Conservation (phyloP, 2,329 filamentous ascomycete genomes). For the Fusarium mexicanum region DNA sequence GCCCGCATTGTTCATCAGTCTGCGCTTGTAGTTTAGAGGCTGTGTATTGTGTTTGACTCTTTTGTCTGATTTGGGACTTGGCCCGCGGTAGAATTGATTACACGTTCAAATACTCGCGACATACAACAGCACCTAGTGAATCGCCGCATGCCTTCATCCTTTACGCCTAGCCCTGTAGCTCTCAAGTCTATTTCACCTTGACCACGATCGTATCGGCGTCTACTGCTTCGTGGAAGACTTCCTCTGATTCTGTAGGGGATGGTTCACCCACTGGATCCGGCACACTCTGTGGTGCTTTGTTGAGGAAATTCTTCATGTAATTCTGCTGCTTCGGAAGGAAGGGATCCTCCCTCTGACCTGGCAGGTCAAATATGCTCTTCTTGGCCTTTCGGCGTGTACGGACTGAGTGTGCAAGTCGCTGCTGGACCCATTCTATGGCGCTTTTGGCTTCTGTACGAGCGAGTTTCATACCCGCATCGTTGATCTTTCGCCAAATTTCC, state of each 20-base stretch:
- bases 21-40: constrained; percentile 48
- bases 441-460: constrained; percentile 81
- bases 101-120: constrained; percentile 29
- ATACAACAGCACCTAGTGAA: constrained; percentile 12
- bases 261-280: not conserved
- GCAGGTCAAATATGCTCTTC: constrained; percentile 60
- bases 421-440: constrained; percentile 76
- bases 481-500: constrained; percentile 68
- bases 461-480: constrained; percentile 77
- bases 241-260: not conserved
- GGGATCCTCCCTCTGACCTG: constrained; percentile 49
- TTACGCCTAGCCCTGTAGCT: not conserved
- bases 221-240: not conserved
- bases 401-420: constrained; percentile 76
- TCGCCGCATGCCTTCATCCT: not conserved
- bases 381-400: constrained; percentile 69
- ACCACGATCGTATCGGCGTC: constrained; percentile 36
- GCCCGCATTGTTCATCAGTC: constrained; percentile 42
- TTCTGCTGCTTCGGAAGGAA: constrained; percentile 56
- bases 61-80: constrained; percentile 37
- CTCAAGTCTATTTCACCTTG: constrained; percentile 11
- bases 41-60: constrained; percentile 46
- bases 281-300: constrained; percentile 38
- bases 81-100: constrained; percentile 42
- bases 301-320: constrained; percentile 61